phyloP scores from a whole-genome alignment of 2,329 filamentous ascomycete genomes.

The Fusarium palustre region DNA sequence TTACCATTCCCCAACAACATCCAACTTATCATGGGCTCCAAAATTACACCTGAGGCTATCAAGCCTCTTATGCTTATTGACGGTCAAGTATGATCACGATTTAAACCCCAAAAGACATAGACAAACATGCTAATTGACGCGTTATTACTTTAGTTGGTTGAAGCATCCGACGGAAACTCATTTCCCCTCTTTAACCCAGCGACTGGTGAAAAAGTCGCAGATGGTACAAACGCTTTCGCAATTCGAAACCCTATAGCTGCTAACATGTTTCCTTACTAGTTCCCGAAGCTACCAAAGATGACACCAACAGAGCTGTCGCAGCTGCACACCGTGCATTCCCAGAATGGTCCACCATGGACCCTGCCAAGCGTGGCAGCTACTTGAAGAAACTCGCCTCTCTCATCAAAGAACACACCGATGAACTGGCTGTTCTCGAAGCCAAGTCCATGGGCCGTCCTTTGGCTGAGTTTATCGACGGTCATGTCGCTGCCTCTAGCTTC shows the following conservation, averaged over 20 bases:
- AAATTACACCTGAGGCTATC: not conserved
- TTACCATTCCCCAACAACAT: not conserved
- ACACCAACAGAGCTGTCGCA: slow-evolving; percentile 61
- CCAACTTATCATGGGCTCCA: not conserved
- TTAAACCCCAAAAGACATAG: too few species aligned
- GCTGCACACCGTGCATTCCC: slow-evolving; percentile 62
- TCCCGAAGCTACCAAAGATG: slow-evolving; percentile 58
- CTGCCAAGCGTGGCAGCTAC: slow-evolving; percentile 54
- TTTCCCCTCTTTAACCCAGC: slow-evolving; percentile 40
- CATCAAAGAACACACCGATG: slow-evolving; percentile 54
- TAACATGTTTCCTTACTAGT: slow-evolving; percentile 8
- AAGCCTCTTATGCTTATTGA: slow-evolving; percentile 35
- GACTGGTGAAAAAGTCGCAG: slow-evolving; percentile 28
- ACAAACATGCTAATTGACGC: slow-evolving; percentile 9
- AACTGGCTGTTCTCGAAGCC: slow-evolving; percentile 53
- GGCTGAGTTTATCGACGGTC: slow-evolving; percentile 36
- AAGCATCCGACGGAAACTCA: slow-evolving; percentile 32
- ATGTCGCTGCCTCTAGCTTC: slow-evolving; percentile 56
- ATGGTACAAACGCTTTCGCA: slow-evolving; percentile 6
- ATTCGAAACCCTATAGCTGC: accelerated
- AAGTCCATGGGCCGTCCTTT: slow-evolving; percentile 40
- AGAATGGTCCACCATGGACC: slow-evolving; percentile 57
- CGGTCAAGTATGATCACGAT: slow-evolving; percentile 20
- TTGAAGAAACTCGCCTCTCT: slow-evolving; percentile 61
- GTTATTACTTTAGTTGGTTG: slow-evolving; percentile 21